Base-by-base conservation (phyloP, 2,329 filamentous ascomycete species). In the Botrytis aclada region DNA sequence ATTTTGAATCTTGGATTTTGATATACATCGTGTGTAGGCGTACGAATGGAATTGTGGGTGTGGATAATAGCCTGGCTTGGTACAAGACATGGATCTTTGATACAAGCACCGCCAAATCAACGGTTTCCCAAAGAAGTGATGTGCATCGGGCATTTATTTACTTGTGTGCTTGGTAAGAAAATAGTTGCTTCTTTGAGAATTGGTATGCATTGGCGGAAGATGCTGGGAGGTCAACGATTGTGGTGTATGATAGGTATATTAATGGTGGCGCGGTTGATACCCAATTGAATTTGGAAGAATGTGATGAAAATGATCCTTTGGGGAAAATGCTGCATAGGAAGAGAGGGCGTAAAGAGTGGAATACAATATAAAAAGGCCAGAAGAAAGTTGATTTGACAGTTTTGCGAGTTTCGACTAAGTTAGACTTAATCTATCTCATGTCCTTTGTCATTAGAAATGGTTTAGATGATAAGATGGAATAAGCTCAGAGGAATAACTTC, bases 111-210 rank as follows among this genome's bases (percentile, higher is more conserved):
- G 16, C 8, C 47, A 71, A 58, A 72, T 60, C 51, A 65, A 65
- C 60, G 63, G 34, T 60, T 51, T 72, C 70, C 70, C 61, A 72
- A 72, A 72, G 51, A 72, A 67, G 70, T 72, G 62, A 67, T 72
- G 51, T 72, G 70, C 70, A 51, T 72, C 70, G 70, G 62, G 25
- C 41, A 67, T 51, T 67, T 72, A 45, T 47, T 72, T n/a, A n/a
- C 58, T 45, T 29, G 45, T 29, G 47, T 67, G 18, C n/a, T 41
- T 41, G 64, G 64, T 51, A 20, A 12, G 29, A 32, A 39, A 29
- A 20, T n/a, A 20, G 18, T 29, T 67, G 18, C 47, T 41, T 56
- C 29, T 67, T 67, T 67, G 65, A 51, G 47, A 41, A 25, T 41
- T n/a, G n/a, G 12, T 18, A 41, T 56, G 65, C 65, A 67, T 56